A percentile compares a stretch with the other conserved stretches of the same genome.
phyloP scores from a whole-genome alignment of 768 basidiomycete species.

The Tricholoma hemisulphureum region DNA sequence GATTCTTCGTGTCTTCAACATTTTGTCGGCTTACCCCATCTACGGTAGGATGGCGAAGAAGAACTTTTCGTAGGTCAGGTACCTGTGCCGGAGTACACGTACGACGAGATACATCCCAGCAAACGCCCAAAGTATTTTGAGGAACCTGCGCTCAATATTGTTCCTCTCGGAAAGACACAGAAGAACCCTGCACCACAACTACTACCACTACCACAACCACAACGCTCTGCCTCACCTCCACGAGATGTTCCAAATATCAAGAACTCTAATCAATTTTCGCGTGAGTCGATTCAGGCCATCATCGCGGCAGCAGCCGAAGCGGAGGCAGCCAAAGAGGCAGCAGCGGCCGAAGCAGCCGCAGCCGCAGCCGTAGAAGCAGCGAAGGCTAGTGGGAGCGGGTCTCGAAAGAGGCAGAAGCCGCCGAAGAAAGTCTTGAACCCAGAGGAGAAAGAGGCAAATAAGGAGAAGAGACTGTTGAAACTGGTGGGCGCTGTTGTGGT shows the following conservation, averaged over 20 bases:
- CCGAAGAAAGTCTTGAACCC: slow-evolving; percentile 44
- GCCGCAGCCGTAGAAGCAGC: slow-evolving; percentile 29
- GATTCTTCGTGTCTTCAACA: not conserved
- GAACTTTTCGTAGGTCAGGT: not conserved
- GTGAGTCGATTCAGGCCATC: slow-evolving; percentile 33
- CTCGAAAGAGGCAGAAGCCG: slow-evolving; percentile 35
- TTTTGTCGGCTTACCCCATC: not conserved
- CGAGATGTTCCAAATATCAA: not conserved
- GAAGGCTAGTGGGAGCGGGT: slow-evolving; percentile 27
- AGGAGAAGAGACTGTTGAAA: slow-evolving; percentile 81
- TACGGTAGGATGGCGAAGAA: slow-evolving; percentile 17
- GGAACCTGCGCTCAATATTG: not conserved
- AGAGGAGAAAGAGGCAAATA: slow-evolving; percentile 63
- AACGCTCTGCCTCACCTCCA: not conserved
- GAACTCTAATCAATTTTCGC: slow-evolving; percentile 9
- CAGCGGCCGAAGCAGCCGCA: slow-evolving; percentile 29
- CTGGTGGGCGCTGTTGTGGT: slow-evolving; percentile 90
- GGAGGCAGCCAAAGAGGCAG: slow-evolving; percentile 30
- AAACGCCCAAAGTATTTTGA: slow-evolving; percentile 7
- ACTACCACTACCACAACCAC: not conserved
- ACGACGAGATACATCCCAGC: slow-evolving; percentile 4
- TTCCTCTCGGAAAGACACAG: not conserved
- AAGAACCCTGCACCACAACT: not conserved
- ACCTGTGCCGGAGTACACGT: not conserved
- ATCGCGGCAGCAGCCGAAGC: slow-evolving; percentile 34